Base-by-base conservation (phyloP, 306 rosid species). In the Ormosia semicastrata region DNA sequence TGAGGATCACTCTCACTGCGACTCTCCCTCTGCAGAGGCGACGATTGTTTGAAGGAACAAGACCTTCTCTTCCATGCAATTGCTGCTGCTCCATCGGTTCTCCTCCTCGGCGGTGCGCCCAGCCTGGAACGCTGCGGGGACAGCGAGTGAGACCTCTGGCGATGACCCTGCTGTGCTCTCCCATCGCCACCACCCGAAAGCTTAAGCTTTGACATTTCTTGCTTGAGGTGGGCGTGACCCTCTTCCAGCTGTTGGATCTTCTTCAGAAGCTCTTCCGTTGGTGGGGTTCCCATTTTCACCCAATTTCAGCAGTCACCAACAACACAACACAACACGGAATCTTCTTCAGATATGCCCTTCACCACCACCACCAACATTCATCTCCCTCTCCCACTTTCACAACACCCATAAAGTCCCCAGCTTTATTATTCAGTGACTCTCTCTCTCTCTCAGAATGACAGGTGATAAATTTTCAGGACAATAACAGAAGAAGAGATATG, bases 11-110 rank as follows among this genome's bases (percentile, higher is more conserved):
- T 41, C 8, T 44, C 80, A 40, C 84, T 85, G 44, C 90, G 94
- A 77, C 93, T 93, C 88, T 96, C 98, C 56, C 96, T 89, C 90
- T 91, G 94, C 52, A 96, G 86, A 18, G 98, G 99, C 49, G 99
- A 96, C 0, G 97, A 92, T 65, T 95, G 96, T 73, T 91, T 89
- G 53, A 94, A 88, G 8, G 99, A 90, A 24, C 85, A 57, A 1
- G 94, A 91, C 29, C 90, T 88, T 81, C 64, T 89, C 75, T 87
- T 89, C 94, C 87, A 92, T 1, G 88, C 81, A 2, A 49, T 65
- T 2, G 79, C n/a, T 4, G 81, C 90, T 0, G 52, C 86, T 11
- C 62, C 76, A 2, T 85, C 88, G 15, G 70, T 84, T 50, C 80
- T 78, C 62, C 81, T 87, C 60, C 79, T 66, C 4, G 87, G 79